These are phyloP conservation scores for Trypanosoma lewisi DNA, from an alignment of 208 protist genomes.

Conservation along the genomic window DNA sequence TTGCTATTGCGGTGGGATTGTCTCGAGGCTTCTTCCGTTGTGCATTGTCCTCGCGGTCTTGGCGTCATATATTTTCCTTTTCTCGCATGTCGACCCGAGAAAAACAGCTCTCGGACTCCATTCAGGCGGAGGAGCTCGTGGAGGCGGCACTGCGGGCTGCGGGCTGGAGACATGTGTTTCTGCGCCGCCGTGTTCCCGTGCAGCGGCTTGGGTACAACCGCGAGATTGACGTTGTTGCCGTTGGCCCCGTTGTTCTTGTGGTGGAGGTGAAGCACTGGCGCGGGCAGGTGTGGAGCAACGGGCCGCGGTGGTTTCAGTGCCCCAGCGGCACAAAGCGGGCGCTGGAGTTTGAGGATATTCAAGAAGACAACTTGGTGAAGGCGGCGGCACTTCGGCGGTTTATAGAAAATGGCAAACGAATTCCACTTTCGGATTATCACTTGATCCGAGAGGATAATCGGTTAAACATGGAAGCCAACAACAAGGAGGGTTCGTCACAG, in stretches of 20 bases:
- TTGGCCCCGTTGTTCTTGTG: slow-evolving; percentile 77
- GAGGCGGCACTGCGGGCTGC: slow-evolving; percentile 62
- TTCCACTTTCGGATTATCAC: slow-evolving; percentile 56
- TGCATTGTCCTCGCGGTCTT: slow-evolving; percentile 43
- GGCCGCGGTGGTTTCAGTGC: slow-evolving; percentile 78
- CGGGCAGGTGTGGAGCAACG: slow-evolving; percentile 87
- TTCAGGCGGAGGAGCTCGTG: slow-evolving; percentile 75
- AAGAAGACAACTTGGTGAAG: slow-evolving; percentile 82
- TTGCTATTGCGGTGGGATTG: slow-evolving; percentile 42
- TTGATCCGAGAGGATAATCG: background rate
- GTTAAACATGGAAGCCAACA: background rate
- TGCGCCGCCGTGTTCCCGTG: slow-evolving; percentile 73
- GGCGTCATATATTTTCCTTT: slow-evolving; percentile 37
- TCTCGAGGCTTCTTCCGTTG: slow-evolving; percentile 46
- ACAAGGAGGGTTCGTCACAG: background rate
- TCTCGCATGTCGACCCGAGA: slow-evolving; percentile 32
- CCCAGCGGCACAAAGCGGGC: slow-evolving; percentile 33
- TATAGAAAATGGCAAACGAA: slow-evolving; percentile 76
- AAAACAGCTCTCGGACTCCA: slow-evolving; percentile 44
- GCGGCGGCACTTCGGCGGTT: slow-evolving; percentile 76
- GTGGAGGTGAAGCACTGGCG: slow-evolving; percentile 91
- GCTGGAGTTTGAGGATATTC: slow-evolving; percentile 85
- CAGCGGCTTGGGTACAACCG: slow-evolving; percentile 80
- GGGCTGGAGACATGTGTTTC: slow-evolving; percentile 78
- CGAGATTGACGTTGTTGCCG: slow-evolving; percentile 86